Evolutionary conservation across 2,329 filamentous ascomycete genomes (phyloP), one percentile per base, ranked within the genome.

Genomic region (Thelonectria olida): DNA sequence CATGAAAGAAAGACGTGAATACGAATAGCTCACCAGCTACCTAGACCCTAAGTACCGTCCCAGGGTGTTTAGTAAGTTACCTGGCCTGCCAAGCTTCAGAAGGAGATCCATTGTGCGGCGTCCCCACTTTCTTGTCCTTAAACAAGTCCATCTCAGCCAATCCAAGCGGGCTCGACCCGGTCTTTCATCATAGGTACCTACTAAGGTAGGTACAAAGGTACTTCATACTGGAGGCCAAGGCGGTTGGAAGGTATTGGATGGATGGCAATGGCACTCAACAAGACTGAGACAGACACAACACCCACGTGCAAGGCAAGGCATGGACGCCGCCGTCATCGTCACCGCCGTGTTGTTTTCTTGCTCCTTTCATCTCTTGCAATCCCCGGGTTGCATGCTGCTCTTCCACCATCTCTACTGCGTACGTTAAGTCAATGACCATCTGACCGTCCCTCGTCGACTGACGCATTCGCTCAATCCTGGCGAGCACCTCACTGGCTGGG

Each of bases 131-230:
- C 12, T 44, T 38, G 31, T 34, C 55, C 10, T 38, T 27, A 28
- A 39, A 41, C 34, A 45, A 44, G 17, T 22, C 38, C 45, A 51
- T 55, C 42, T 42, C 19, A 55, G 42, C 52, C 31, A 55, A 55
- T 55, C 52, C 31, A 23, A 41, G 22, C 28, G 45, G 51, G 51
- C 39, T 55, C 44, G 45, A 55, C 51, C 54, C 45, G 44, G 54
- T 48, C 57, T 54, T 59, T 31, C 51, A 60, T 60, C 57, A 60
- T 60, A 54, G 28, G 39, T 54, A 54, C 39, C 31, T 54, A 38
- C 38, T 20, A n/a, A n/a, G n/a, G n/a, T n/a, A n/a, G n/a, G n/a
- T n/a, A n/a, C 7, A 44, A 39, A 39, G n/a, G 23, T 31, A 48
- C 44, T n/a, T 17, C 9, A 17, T 15, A n/a, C 8, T 15, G 13